Evolutionary conservation across 768 basidiomycete genomes (phyloP), one percentile per base, ranked within the genome.

Genomic region (Pleurotus tuoliensis): DNA sequence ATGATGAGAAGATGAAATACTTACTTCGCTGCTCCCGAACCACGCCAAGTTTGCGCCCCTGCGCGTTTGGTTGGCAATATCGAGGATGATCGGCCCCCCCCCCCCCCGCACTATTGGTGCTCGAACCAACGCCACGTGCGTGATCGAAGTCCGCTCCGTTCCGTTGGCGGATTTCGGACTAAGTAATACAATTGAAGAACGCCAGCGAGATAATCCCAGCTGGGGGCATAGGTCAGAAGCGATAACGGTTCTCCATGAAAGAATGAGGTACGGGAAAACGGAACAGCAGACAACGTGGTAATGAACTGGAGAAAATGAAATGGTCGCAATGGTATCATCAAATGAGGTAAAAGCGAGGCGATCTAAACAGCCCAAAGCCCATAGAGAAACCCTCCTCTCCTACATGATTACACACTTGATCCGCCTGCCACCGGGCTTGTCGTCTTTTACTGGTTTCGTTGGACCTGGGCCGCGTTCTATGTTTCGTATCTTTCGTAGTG

Each of bases 341-440:
- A 80, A 85, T 76, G 76, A 84, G 83, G 82, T 84, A 87, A 81
- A 76, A 64, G 59, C 67, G 75, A 74, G 75, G 79, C 79, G 81
- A 78, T 86, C 86, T 86, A 90, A 82, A 78, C 75, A 78, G 71
- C 75, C 75, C 71, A 72, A 70, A 75, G 77, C 82, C 83, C 81
- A 74, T 76, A 71, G 78, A 80, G 74, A 52, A 52, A 52, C 50
- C 50, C 50, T 40, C 50, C 75, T 74, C 77, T 67, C 84, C 86
- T 86, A 92, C 83, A 92, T 81, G 78, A 91, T 82, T 71, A 88
- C 77, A 82, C 90, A 92, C 75, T 80, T 86, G 66, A 71, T 71
- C 66, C 68, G 68, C 64, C 43, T 47, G n/a, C 41, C 41, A 8
- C 71, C 75, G 64, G 67, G 73, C 73, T 69, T 73, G 59, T 71